These are phyloP conservation scores for Quercus aquifolioides DNA, from an alignment of 306 rosid genomes.

Conservation along the genomic window DNA sequence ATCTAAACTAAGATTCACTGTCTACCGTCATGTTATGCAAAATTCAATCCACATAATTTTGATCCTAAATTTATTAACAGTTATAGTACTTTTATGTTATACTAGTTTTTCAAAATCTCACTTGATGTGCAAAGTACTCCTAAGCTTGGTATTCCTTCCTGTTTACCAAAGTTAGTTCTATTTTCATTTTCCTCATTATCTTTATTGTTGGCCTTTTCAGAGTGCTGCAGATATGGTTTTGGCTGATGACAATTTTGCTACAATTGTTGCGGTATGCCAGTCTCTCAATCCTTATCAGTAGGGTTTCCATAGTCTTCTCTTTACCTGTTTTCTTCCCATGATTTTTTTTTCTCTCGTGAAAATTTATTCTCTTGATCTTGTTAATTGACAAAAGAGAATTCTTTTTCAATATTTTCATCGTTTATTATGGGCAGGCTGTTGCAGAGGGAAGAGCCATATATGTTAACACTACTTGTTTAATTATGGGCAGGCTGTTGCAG, in stretches of 20 bases:
- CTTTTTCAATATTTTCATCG: neutral
- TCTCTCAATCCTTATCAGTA: conserved; percentile 21
- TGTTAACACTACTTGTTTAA: conserved; percentile 57
- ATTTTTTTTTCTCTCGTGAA: neutral
- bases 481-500: conserved; percentile 83
- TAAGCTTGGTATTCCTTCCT: neutral
- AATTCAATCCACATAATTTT: neutral
- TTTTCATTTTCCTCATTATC: neutral
- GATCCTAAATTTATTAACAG: neutral
- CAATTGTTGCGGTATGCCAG: conserved; percentile 82
- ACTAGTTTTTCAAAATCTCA: neutral
- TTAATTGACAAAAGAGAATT: neutral
- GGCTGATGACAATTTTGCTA: conserved; percentile 96
- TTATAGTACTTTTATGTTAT: neutral
- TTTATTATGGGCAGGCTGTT: conserved; percentile 63
- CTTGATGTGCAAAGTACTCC: neutral
- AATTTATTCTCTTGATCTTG: neutral
- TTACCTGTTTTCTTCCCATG: neutral
- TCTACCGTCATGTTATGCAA: neutral
- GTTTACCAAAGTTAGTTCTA: conserved; percentile 3
- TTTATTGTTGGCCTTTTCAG: conserved; percentile 34
- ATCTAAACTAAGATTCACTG: neutral
- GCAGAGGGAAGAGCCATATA: conserved; percentile 99
- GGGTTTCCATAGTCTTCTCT: conserved; percentile 2
- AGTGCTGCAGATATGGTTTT: conserved; percentile 99